A percentile compares a stretch with the other conserved stretches of the same genome.
Evolutionary conservation across 2,329 filamentous ascomycete genomes (phyloP).

Genomic region (Leptographium galeiforme): DNA sequence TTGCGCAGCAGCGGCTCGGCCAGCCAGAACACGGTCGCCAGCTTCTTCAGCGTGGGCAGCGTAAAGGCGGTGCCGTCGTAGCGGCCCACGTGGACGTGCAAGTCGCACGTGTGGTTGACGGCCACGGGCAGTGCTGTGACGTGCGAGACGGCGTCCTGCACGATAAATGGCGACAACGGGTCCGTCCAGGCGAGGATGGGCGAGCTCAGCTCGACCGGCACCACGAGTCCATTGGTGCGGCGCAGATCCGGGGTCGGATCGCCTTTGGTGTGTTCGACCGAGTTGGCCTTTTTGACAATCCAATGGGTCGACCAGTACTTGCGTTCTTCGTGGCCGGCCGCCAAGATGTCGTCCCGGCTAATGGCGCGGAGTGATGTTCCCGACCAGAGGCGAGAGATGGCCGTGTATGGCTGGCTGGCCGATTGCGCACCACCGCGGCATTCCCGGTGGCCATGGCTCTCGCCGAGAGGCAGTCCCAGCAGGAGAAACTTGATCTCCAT

Average conservation of each 20-base stretch:
- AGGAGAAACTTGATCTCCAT: slow-evolving; percentile 22
- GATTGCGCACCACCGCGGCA: background rate
- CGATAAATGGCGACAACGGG: slow-evolving; percentile 6
- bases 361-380: slow-evolving; percentile 12
- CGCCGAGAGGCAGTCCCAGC: slow-evolving; percentile 13
- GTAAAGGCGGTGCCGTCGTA: slow-evolving; percentile 18
- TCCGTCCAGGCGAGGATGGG: slow-evolving; percentile 19
- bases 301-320: slow-evolving; percentile 23
- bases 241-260: slow-evolving; percentile 10
- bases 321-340: slow-evolving; percentile 13
- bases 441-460: background rate
- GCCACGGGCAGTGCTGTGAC: slow-evolving; percentile 12
- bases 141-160: slow-evolving; percentile 15
- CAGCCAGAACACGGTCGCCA: slow-evolving; percentile 23
- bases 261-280: slow-evolving; percentile 18
- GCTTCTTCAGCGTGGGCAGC: slow-evolving; percentile 20
- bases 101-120: slow-evolving; percentile 24
- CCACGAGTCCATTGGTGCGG: slow-evolving; percentile 16
- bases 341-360: slow-evolving; percentile 15
- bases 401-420: slow-evolving; percentile 4
- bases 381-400: slow-evolving; percentile 12
- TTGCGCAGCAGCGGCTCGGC: slow-evolving; percentile 22
- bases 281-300: slow-evolving; percentile 28
- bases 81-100: slow-evolving; percentile 25
- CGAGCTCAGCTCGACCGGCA: slow-evolving; percentile 24